These are phyloP conservation scores for Chlamydomonas urium DNA, from an alignment of 139 green algal species.

Conservation along the genomic window DNA sequence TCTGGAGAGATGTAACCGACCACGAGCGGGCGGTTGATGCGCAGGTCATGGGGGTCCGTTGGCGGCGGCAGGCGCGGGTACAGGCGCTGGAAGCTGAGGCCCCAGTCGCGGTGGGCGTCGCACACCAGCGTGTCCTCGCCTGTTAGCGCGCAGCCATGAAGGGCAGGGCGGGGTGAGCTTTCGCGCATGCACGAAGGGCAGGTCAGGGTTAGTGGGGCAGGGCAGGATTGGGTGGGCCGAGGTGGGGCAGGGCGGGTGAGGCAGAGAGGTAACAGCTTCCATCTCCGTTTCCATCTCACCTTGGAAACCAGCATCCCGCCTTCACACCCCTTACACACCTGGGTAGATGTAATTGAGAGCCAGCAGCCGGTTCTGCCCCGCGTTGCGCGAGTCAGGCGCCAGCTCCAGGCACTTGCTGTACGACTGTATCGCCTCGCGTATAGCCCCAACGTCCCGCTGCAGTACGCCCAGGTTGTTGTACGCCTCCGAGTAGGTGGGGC, in stretches of 20 bases:
- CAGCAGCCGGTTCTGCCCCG: slow-evolving; percentile 71
- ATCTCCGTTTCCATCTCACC: too few relatives aligned
- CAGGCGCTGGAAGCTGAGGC: slow-evolving; percentile 52
- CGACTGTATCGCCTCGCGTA: slow-evolving; percentile 48
- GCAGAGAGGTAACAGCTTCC: too few relatives aligned
- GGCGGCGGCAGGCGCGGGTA: slow-evolving; percentile 43
- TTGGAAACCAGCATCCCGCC: too few relatives aligned
- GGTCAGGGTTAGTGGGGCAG: too few relatives aligned
- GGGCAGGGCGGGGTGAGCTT: too few relatives aligned
- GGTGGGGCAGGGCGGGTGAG: too few relatives aligned
- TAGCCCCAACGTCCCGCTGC: slow-evolving; percentile 49
- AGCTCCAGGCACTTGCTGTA: slow-evolving; percentile 75
- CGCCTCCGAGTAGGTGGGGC: slow-evolving; percentile 74
- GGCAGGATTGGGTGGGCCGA: too few relatives aligned
- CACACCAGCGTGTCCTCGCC: slow-evolving; percentile 75
- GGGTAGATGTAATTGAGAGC: slow-evolving; percentile 85
- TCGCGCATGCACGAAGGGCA: too few relatives aligned
- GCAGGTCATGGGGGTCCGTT: neutral
- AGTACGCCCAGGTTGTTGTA: slow-evolving; percentile 95
- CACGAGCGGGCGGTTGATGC: slow-evolving; percentile 25
- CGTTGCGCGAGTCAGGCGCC: slow-evolving; percentile 61
- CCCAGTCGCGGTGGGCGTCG: slow-evolving; percentile 76
- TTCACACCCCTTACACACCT: slow-evolving; percentile 19
- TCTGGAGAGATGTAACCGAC: slow-evolving; percentile 96
- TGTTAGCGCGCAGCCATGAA: too few relatives aligned